phyloP scores from a whole-genome alignment of 2,329 filamentous ascomycete species.

The Hypoxylon sp. region DNA sequence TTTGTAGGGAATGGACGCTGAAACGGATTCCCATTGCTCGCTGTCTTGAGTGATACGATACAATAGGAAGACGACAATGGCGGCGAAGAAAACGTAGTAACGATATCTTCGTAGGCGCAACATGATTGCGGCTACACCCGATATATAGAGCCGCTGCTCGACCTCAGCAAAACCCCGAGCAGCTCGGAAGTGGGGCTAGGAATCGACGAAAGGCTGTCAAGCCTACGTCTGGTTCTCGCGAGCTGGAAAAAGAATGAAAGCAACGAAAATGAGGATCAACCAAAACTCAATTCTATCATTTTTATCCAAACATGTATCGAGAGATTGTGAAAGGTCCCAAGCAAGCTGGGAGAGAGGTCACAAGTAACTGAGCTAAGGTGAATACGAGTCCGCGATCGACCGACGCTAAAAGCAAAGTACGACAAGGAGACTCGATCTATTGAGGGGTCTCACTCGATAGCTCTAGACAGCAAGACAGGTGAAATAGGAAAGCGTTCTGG shows the following conservation, averaged over 20 bases:
- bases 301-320: constrained; percentile 27
- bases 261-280: constrained; percentile 26
- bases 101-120: constrained; percentile 52
- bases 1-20: constrained; percentile 45
- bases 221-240: constrained; percentile 23
- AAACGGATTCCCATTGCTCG: constrained; percentile 51
- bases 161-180: neutral
- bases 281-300: constrained; percentile 40
- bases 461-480: constrained; percentile 12
- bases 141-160: constrained; percentile 19
- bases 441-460: constrained; percentile 14
- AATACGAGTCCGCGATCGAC: constrained; percentile 33
- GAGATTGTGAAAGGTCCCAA: constrained; percentile 15
- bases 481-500: constrained; percentile 9
- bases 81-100: constrained; percentile 52
- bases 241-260: constrained; percentile 13
- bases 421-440: constrained; percentile 14
- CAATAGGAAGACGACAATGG: constrained; percentile 50
- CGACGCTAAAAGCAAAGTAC: constrained; percentile 24
- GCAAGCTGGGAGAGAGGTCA: constrained; percentile 19
- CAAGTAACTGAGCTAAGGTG: constrained; percentile 19
- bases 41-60: constrained; percentile 48
- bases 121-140: constrained; percentile 41
- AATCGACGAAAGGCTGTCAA: constrained; percentile 17
- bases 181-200: constrained; percentile 27